Evolutionary conservation across 495 filamentous ascomycete species (phyloP), one percentile per base, ranked within the genome.

Genomic region (Durotheca rogersii): DNA sequence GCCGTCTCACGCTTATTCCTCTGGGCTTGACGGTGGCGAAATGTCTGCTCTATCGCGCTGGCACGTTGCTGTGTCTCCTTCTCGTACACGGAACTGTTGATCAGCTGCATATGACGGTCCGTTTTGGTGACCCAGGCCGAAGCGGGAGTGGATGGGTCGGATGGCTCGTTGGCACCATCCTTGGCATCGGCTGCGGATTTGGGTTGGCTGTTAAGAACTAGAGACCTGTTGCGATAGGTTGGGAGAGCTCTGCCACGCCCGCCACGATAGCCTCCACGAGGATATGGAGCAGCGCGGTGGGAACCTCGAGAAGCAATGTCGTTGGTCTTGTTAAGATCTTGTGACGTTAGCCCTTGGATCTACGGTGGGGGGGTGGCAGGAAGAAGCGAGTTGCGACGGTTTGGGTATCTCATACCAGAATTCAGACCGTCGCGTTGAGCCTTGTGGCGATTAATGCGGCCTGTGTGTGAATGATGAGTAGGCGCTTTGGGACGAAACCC

Each of bases 81-180:
- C 58, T 94, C 85, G 68, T 88, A 95, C 10, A 95, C 78, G 2
- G 83, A 78, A 12, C 84, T 77, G 62, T 95, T 95, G 69, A 96
- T 95, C 37, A 96, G 69, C 67, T 95, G 90, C 69, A 91, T 80
- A 56, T 94, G 89, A 41, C 89, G 86, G 55, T 90, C 90, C 42
- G 74, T 83, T 64, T 86, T 92, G 15, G 85, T 78, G 21, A 95
- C 81, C 86, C 89, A 94, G 7, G 80, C 81, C 86, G 88, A 94
- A 7, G 80, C 71, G 7, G 72, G 64, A 5, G 65, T 73, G 7
- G 74, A 62, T 11, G 68, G 62, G 31, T 74, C 70, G 35, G 68
- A 61, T 30, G 61, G 10, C 58, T 62, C 21, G 48, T 46, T 30
- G 31, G 44, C 12, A n/a, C 39, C 9, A 38, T 66, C 52, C 36